Conservation (phyloP, 176 grass and related monocot genomes). For the Lolium rigidum region DNA sequence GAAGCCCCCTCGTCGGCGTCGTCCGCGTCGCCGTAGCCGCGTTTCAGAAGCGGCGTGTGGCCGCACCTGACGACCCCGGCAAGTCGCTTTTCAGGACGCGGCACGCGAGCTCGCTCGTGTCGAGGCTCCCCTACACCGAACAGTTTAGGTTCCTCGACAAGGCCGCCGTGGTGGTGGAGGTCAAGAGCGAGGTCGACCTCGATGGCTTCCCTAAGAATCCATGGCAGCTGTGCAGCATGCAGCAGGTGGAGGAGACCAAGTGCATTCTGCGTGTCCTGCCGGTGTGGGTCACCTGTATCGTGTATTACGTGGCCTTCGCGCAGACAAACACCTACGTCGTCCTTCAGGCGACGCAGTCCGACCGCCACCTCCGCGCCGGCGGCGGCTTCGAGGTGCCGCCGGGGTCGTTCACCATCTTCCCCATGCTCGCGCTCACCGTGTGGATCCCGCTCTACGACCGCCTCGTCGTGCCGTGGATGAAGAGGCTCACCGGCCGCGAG, state of each 20-base stretch:
- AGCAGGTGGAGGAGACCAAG: constrained; percentile 83
- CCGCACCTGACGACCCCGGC: constrained; percentile 10
- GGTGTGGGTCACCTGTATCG: constrained; percentile 59
- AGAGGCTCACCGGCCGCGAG: constrained; percentile 46
- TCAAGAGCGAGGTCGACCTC: constrained; percentile 36
- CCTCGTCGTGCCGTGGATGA: constrained; percentile 50
- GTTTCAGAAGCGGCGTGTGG: constrained; percentile 39
- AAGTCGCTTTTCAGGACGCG: constrained; percentile 51
- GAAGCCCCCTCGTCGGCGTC: constrained; percentile 58
- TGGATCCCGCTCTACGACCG: constrained; percentile 80
- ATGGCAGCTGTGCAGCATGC: constrained; percentile 66
- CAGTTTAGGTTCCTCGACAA: constrained; percentile 85
- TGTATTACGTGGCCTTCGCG: constrained; percentile 53
- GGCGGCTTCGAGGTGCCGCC: constrained; percentile 57
- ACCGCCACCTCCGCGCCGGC: constrained; percentile 42
- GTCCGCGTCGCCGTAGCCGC: constrained; percentile 53
- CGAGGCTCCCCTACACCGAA: constrained; percentile 65
- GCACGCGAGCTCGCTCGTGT: constrained; percentile 54
- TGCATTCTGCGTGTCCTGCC: constrained; percentile 69
- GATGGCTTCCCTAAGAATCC: constrained; percentile 38
- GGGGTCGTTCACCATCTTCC: constrained; percentile 65
- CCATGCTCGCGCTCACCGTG: constrained; percentile 63
- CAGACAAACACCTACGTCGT: constrained; percentile 66
- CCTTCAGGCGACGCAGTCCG: constrained; percentile 60
- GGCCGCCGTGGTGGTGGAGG: constrained; percentile 50